These are phyloP conservation scores for Claviceps humidiphila DNA, from an alignment of 2,329 filamentous ascomycete genomes.

Conservation along the genomic window DNA sequence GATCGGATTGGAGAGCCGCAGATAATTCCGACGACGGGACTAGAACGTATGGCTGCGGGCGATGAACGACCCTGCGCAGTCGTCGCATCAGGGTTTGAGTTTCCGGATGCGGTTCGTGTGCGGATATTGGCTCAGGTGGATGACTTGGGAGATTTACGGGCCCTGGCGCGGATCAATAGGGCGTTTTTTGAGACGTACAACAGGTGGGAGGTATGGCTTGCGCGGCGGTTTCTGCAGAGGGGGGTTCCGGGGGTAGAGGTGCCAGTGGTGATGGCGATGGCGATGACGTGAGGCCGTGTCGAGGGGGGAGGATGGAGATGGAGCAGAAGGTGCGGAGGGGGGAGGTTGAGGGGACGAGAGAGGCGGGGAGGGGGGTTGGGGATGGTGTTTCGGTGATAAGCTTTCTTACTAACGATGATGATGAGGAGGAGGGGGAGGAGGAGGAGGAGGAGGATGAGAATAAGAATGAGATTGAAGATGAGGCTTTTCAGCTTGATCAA, in stretches of 20 bases:
- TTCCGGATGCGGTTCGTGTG: slow-evolving; percentile 25
- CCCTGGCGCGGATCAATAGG: slow-evolving; percentile 27
- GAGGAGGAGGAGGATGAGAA: slow-evolving; percentile 6
- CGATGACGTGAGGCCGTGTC: too few species aligned
- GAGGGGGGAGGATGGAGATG: slow-evolving; percentile 1
- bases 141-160: slow-evolving; percentile 27
- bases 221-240: slow-evolving; percentile 22
- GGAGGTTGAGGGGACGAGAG: slow-evolving; percentile 19
- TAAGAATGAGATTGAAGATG: slow-evolving; percentile 15
- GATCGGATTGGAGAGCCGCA: slow-evolving; percentile 23
- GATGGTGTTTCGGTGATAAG: neutral
- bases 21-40: slow-evolving; percentile 15
- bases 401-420: neutral
- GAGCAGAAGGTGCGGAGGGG: slow-evolving; percentile 22
- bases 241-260: slow-evolving; percentile 3
- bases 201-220: slow-evolving; percentile 27
- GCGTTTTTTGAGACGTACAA: slow-evolving; percentile 32
- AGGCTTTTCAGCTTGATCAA: slow-evolving; percentile 13
- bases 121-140: slow-evolving; percentile 27
- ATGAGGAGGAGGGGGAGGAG: slow-evolving; percentile 15
- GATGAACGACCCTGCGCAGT: slow-evolving; percentile 13
- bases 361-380: slow-evolving; percentile 3
- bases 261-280: too few species aligned
- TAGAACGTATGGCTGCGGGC: slow-evolving; percentile 18
- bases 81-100: slow-evolving; percentile 21